Evolutionary conservation across 176 grass and related monocot species (phyloP).

Genomic region (Thinopyrum elongatum): DNA sequence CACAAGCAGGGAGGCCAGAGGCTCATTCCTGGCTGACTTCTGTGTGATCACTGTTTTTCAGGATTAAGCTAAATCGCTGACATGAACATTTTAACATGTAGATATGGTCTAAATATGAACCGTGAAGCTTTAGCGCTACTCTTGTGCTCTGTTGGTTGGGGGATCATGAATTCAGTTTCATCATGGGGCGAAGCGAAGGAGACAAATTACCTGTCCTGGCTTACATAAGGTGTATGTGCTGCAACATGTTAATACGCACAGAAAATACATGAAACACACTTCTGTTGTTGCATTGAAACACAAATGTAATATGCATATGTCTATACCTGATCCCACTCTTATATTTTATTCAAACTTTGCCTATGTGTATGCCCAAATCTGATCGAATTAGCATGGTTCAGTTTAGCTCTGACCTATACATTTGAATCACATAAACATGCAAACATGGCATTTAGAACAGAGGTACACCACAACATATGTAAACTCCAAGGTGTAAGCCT

Average conservation of each 20-base stretch:
- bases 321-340: no score
- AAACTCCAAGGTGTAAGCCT: no score
- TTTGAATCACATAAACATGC: no score
- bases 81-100: slow-evolving; percentile 35
- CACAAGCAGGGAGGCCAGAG: slow-evolving; percentile 28
- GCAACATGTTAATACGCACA: neutral
- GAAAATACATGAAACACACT: no score
- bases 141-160: neutral
- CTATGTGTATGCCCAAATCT: no score
- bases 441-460: no score
- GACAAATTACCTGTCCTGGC: neutral
- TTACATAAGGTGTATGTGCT: neutral
- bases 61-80: slow-evolving; percentile 24
- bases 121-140: slow-evolving; percentile 5
- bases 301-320: no score
- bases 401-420: no score
- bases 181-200: neutral
- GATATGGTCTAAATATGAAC: neutral
- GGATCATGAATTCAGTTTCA: neutral
- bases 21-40: neutral
- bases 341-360: no score
- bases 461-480: no score
- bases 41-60: neutral
- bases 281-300: no score
- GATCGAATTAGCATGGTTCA: no score